Conservation (phyloP, 1,139 yeast genomes). For the Saccharomyces uvarum region DNA sequence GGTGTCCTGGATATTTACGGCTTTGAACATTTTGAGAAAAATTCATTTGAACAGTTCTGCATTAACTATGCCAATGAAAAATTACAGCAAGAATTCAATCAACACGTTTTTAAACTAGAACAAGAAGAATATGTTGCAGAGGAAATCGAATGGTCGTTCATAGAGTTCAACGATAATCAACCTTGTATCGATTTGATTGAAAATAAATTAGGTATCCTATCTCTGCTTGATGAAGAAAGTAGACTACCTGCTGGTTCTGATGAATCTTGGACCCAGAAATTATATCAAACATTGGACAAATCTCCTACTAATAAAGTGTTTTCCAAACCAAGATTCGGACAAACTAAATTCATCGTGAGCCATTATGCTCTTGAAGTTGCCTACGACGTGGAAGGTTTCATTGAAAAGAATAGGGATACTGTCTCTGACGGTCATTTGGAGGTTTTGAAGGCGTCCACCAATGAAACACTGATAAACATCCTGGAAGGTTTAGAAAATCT, state of each 20-base stretch:
- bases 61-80: constrained; percentile 97
- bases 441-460: constrained; percentile 64
- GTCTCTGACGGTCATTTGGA: constrained; percentile 95
- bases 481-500: constrained; percentile 58
- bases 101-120: constrained; percentile 92
- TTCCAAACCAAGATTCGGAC: constrained; percentile 93
- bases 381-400: constrained; percentile 90
- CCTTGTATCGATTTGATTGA: constrained; percentile 95
- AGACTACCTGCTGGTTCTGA: constrained; percentile 93
- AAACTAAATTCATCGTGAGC: constrained; percentile 80
- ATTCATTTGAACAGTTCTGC: constrained; percentile 96
- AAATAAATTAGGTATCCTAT: constrained; percentile 78
- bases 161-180: constrained; percentile 94
- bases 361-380: constrained; percentile 96
- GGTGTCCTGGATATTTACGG: constrained; percentile 98
- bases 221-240: constrained; percentile 91
- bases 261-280: constrained; percentile 85
- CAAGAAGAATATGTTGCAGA: constrained; percentile 92
- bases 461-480: constrained; percentile 57
- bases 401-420: constrained; percentile 96
- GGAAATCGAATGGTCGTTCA: constrained; percentile 95
- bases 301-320: constrained; percentile 75
- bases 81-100: constrained; percentile 94
- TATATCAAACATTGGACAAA: constrained; percentile 80
- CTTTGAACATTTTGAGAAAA: constrained; percentile 89